Base-by-base conservation (phyloP, 140 eudicot species). In the Flaveria floridana region DNA sequence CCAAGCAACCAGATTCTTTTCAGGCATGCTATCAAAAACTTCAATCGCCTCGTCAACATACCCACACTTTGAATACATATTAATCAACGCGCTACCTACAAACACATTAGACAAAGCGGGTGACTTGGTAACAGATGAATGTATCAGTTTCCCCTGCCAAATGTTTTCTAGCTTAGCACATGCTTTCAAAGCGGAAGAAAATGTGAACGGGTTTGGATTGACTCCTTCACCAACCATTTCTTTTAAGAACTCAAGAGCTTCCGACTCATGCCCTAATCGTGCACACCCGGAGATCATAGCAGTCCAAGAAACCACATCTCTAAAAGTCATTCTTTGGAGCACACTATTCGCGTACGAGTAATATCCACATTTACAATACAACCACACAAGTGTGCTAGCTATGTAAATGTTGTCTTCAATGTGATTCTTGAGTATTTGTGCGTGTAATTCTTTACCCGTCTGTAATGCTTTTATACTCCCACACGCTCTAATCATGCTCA, bases 301-400 rank as follows among this genome's bases (percentile, higher is more conserved):
- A 6, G 97, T 92, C 97, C 97, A 92, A 25, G 96, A 85, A 77
- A 89, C 92, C 0, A 92, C 97, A 53, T 92, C 97, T 76, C 89
- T 81, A 48, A 83, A 74, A 42, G 84, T 87, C 90, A 92, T 85
- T 80, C 76, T 57, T 30, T 92, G 72, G 0, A 92, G 92, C 9
- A 87, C 89, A 13, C 72, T 66, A 53, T 75, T 77, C 15, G 97
- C 97, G 56, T 72, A 56, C 25, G 85, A 23, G 63, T 89, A 79
- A 16, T 84, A 86, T 30, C 87, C 87, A 73, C 97, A 92, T 84
- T 83, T 89, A 66, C 96, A 87, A 55, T 92, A 92, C 7, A 85
- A 81, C 97, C 97, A 91, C 12, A 91, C 96, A 6, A 89, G 89
- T 28, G 97, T 83, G 79, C 91, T 91, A 16, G 88, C 91, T 58